Base-by-base conservation (phyloP, 257 asterid species). In the Striga asiatica region DNA sequence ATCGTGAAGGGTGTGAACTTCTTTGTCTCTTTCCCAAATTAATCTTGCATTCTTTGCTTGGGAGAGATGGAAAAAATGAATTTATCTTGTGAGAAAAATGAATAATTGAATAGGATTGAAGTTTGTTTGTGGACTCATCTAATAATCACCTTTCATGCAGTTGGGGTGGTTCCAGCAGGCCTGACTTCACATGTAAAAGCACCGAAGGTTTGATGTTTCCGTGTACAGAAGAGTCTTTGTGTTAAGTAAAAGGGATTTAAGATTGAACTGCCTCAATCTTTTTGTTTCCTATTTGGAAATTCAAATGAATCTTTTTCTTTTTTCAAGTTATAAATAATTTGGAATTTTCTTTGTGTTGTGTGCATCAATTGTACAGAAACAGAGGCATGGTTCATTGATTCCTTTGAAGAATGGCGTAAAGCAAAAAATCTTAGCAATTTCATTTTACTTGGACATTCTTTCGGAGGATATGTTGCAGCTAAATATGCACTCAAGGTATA, bases 81-180 rank as follows among this genome's bases (percentile, higher is more conserved):
- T 22, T 21, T 6, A 60, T 48, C 19, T 32, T n/a, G 21, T 2
- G 19, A 31, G 57, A 39, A 49, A 8, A 28, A 23, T n/a, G 13
- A 31, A 41, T 42, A 10, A 5, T 18, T 14, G 47, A 41, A 14
- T 41, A 16, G 19, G 43, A 60, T 28, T 8, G 6, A 32, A 25
- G 2, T 43, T 46, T 66, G 8, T 49, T 48, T 14, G 54, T 24
- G 24, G 27, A 46, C 71, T 63, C 56, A 61, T 39, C 16, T 46
- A 37, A 37, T 25, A 17, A 12, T 12, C 10, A 54, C 47, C 29
- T 49, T 39, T 32, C 48, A 53, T 80, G 81, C 91, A 91, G 98
- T 51, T 91, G 98, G 98, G 98, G 98, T 62, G 98, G 96, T 73
- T 91, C 98, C 32, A 86, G 95, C 74, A 75, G 98, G 63, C 98